Conservation (phyloP, 2,329 filamentous ascomycete genomes). For the Penicillium italicum region DNA sequence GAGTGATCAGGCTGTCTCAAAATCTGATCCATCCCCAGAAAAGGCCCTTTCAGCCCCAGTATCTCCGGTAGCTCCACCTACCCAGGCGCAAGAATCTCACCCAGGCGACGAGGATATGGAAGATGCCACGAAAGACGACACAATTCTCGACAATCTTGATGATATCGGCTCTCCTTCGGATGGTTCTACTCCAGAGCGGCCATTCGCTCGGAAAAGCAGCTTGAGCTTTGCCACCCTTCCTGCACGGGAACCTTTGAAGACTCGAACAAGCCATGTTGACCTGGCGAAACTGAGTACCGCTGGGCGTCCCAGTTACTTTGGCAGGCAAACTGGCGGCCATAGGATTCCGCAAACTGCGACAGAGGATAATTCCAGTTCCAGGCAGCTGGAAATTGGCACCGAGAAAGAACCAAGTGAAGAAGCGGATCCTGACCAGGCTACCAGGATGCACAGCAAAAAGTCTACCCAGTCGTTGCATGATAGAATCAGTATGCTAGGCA, state of each 20-base stretch:
- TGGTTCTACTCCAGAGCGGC: conserved; percentile 51
- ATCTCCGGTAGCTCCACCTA: conserved; percentile 4
- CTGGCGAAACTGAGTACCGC: conserved; percentile 44
- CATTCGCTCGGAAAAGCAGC: conserved; percentile 85
- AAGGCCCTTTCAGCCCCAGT: conserved; percentile 13
- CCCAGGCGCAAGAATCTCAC: conserved; percentile 5
- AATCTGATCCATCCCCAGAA: conserved; percentile 14
- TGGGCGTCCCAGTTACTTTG: conserved; percentile 69
- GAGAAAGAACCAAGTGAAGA: conserved; percentile 50
- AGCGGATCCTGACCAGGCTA: conserved; percentile 51
- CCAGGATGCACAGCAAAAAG: conserved; percentile 71
- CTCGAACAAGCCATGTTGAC: conserved; percentile 75
- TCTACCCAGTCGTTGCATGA: conserved; percentile 93
- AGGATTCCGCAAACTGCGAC: conserved; percentile 32
- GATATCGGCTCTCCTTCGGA: conserved; percentile 49
- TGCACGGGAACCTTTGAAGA: conserved; percentile 84
- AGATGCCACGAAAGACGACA: conserved; percentile 29
- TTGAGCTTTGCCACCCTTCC: conserved; percentile 91
- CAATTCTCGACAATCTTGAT: conserved; percentile 39
- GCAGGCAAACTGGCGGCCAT: conserved; percentile 64
- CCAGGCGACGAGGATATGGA: conserved; percentile 22
- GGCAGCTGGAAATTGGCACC: conserved; percentile 51
- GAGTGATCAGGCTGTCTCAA: conserved; percentile 9
- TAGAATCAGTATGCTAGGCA: conserved; percentile 73
- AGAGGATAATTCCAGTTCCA: conserved; percentile 46